Evolutionary conservation across 257 asterid genomes (phyloP), one percentile per base, ranked within the genome.

Genomic region (Plantago elongata): DNA sequence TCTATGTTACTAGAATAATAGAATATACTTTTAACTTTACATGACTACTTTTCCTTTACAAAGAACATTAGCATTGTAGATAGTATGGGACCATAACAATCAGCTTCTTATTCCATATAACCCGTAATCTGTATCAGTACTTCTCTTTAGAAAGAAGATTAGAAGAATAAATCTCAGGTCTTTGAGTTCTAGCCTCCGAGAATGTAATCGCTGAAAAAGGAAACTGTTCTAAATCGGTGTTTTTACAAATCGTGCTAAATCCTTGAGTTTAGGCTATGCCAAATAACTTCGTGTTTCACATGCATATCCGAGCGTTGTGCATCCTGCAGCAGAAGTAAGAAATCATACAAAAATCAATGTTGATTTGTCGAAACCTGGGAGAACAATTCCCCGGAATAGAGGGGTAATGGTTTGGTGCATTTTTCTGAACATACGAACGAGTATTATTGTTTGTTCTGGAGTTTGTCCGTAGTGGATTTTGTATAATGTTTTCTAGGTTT

Each of bases 371-470:
- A 70, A 61, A 61, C 55, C 46, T 34, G 14, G 70, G 68, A 65
- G 71, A 65, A 72, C 77, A 65, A 3, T 62, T 50, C 49, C 80
- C 82, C 60, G 50, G 52, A 44, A 49, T 66, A 47, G 38, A 51
- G 72, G 79, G 40, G 61, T 56, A 55, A 27, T 63, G 69, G 89
- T 77, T 71, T 60, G 74, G n/a, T n/a, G n/a, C n/a, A n/a, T n/a
- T n/a, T 54, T 40, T 54, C 15, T 3, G 8, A 18, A 27, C 13
- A 40, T 54, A 18, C 7, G 43, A 54, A 54, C 18, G 57, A 52
- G 13, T 54, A 11, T 54, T 4, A 18, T 37, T 12, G 15, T n/a
- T 22, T 54, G 34, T 37, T 30, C 27, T 7, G 43, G 9, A 37
- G 43, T 52, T 15, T 13, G 16, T 63, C 38, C 50, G 13, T 16